Evolutionary conservation across 257 asterid species (phyloP).

Genomic region (Echium plantagineum): DNA sequence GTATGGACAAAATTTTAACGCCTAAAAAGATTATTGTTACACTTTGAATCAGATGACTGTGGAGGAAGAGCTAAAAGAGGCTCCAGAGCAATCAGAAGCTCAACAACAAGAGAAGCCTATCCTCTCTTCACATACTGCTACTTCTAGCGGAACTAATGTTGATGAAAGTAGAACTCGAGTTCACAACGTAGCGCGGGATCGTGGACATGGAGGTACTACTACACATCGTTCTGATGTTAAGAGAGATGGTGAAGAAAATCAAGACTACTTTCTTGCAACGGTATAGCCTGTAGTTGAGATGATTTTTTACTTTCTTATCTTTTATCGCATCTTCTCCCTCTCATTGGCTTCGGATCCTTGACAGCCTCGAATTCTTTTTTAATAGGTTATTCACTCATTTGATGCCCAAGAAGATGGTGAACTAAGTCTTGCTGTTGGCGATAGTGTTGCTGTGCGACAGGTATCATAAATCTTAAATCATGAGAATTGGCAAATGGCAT

Average conservation of each 20-base stretch:
- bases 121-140: constrained; percentile 19
- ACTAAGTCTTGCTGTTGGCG: constrained; percentile 60
- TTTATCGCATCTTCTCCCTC: constrained; percentile 1
- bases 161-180: constrained; percentile 20
- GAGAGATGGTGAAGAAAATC: constrained; percentile 23
- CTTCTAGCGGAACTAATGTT: constrained; percentile 26
- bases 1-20: background rate
- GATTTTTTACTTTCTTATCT: background rate
- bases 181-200: constrained; percentile 19
- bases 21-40: constrained; percentile 1
- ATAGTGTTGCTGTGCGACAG: constrained; percentile 74
- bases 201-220: constrained; percentile 20
- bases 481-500: background rate
- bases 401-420: constrained; percentile 87
- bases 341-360: background rate
- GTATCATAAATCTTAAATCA: constrained; percentile 21
- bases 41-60: constrained; percentile 44
- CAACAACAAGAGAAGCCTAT: constrained; percentile 21
- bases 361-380: constrained; percentile 4
- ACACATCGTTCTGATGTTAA: constrained; percentile 25
- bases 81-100: constrained; percentile 30
- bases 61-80: constrained; percentile 52
- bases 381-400: constrained; percentile 74
- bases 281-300: constrained; percentile 19
- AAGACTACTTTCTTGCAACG: constrained; percentile 49